phyloP scores from a whole-genome alignment of 2,329 filamentous ascomycete species.

The Alternaria rosae region DNA sequence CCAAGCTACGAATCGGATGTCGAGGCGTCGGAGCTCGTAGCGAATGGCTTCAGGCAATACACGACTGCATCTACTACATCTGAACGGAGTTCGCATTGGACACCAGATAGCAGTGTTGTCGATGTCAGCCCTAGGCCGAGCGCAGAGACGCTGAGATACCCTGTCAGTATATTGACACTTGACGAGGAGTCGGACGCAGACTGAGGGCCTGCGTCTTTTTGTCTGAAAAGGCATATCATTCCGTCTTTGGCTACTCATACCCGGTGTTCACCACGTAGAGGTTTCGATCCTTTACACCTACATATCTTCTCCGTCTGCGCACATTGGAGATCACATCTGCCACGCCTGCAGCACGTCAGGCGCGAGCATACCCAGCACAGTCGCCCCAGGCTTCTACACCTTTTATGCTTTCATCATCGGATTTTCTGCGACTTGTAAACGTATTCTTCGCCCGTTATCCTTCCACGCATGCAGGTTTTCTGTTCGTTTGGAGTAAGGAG shows the following conservation, averaged over 20 bases:
- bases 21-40: slow-evolving; percentile 48
- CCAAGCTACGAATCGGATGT: slow-evolving; percentile 54
- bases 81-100: slow-evolving; percentile 41
- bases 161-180: slow-evolving; percentile 32
- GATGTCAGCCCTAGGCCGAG: slow-evolving; percentile 50
- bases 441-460: background rate
- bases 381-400: background rate
- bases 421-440: background rate
- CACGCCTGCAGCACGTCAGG: background rate
- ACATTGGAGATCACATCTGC: background rate
- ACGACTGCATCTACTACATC: slow-evolving; percentile 34
- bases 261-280: background rate
- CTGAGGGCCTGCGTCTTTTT: slow-evolving; percentile 4
- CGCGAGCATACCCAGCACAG: background rate
- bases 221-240: slow-evolving; percentile 1
- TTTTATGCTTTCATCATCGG: background rate
- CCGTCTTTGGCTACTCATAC: slow-evolving; percentile 10
- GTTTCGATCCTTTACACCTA: background rate
- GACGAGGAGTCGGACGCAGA: slow-evolving; percentile 29
- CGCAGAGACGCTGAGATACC: slow-evolving; percentile 46
- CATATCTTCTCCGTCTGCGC: background rate
- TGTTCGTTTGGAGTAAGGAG: background rate
- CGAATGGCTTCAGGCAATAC: slow-evolving; percentile 54
- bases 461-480: background rate
- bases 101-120: slow-evolving; percentile 49